Base-by-base conservation (phyloP, 2,329 filamentous ascomycete species). In the Coniochaeta hoffmannii region DNA sequence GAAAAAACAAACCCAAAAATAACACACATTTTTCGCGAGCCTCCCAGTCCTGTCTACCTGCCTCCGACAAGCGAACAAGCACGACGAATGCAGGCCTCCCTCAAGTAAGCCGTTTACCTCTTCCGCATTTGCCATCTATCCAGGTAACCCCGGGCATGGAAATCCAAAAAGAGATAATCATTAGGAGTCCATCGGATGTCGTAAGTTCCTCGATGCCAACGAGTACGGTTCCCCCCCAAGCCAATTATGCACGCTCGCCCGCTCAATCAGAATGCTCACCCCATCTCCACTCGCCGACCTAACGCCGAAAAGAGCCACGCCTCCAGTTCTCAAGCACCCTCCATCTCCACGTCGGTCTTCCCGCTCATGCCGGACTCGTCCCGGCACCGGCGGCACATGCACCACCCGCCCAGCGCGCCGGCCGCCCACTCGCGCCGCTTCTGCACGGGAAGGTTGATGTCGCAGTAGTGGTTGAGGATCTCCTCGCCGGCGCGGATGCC, bases 401-500 rank as follows among this genome's bases (percentile, higher is more conserved):
- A 99, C 71, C 83, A 85, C 0, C 94, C 94, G 0, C 94, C 94
- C 53, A 99, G 75, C 57, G 90, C 92, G 5, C 93, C 94, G 50
- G 78, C 76, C 4, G 92, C 90, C 91, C 93, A 97, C 65, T 95
- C 92, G 59, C 94, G 82, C 56, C 94, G 81, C 66, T 94, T 82
- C 61, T 86, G 81, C 2, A 97, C 91, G 0, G 82, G 79, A 57
- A 97, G 68, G 19, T 82, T 78, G 54, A 96, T 79, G 72, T 97
- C 94, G 68, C 92, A 97, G 69, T 99, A 99, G 71, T 97, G 93
- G 67, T 91, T 96, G 59, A 96, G 70, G 46, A 97, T 85, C 74
- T 99, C 93, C 59, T 96, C 85, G 5, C 88, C 92, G 53, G 82
- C 82, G 63, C 77, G 83, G 62, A 97, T 85, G 0, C 89, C 89